Percentiles rank a stretch among this genome's conserved stretches.
Evolutionary conservation across 2,329 filamentous ascomycete species (phyloP).

Genomic region (Zymoseptoria crescenta): DNA sequence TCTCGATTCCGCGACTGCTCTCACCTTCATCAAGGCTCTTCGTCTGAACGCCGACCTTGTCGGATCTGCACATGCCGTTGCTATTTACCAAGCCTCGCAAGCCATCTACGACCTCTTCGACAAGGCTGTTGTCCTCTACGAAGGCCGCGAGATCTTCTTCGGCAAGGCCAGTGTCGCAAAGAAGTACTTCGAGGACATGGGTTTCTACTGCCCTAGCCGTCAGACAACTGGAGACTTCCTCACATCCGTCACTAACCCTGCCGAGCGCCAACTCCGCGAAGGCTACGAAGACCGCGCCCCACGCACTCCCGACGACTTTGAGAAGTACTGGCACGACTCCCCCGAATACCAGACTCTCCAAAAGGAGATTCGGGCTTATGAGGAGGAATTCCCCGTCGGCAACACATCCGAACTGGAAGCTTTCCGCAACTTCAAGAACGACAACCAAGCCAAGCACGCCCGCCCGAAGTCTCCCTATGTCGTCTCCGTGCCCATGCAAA

Average conservation of each 20-base stretch:
- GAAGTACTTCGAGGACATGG: slow-evolving; percentile 59
- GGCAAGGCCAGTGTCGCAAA: slow-evolving; percentile 55
- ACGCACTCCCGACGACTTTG: slow-evolving; percentile 63
- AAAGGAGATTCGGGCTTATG: slow-evolving; percentile 45
- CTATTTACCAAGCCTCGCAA: slow-evolving; percentile 48
- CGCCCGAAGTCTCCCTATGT: slow-evolving; percentile 51
- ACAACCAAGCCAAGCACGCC: slow-evolving; percentile 46
- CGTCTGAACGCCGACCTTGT: slow-evolving; percentile 43
- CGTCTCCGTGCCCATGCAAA: slow-evolving; percentile 49
- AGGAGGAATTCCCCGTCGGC: slow-evolving; percentile 40
- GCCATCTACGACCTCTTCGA: slow-evolving; percentile 61
- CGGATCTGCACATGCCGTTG: slow-evolving; percentile 46
- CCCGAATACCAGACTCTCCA: slow-evolving; percentile 38
- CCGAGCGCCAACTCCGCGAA: slow-evolving; percentile 47
- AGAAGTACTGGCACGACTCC: slow-evolving; percentile 42
- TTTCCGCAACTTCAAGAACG: slow-evolving; percentile 43
- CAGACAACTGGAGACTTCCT: slow-evolving; percentile 65
- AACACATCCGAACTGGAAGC: slow-evolving; percentile 35
- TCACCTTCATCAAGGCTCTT: slow-evolving; percentile 51
- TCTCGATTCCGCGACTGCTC: slow-evolving; percentile 49
- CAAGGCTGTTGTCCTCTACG: slow-evolving; percentile 66
- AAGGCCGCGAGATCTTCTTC: slow-evolving; percentile 71
- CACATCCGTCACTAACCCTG: slow-evolving; percentile 59
- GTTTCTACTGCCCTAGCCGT: slow-evolving; percentile 58
- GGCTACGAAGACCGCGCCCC: slow-evolving; percentile 58